Evolutionary conservation across 176 grass and related monocot species (phyloP), one percentile per base, ranked within the genome.

Genomic region (Aegilops speltoides): DNA sequence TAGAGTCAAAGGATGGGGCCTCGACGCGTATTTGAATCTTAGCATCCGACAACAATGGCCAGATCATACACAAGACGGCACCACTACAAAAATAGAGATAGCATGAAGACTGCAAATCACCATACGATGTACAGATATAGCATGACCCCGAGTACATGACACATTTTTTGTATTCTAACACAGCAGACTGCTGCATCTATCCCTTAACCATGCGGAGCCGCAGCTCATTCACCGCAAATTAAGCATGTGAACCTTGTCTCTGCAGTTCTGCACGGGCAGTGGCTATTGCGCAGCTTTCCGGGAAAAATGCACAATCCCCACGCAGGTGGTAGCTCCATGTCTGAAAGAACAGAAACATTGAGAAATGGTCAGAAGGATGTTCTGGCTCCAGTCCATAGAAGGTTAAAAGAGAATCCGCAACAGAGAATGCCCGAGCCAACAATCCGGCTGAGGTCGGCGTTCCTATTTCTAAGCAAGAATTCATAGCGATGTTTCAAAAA

Each of bases 241-340:
- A 71, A 67, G 32, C 34, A 1, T 10, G 3, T n/a, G 48, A 85
- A 81, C 31, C 59, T 38, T 7, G 24, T 12, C 8, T 32, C 33
- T 24, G 41, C 22, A 48, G 54, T 52, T 50, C 25, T 33, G 63
- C 43, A 54, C 28, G 45, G 28, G 43, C 13, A 24, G 45, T 50
- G 64, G 12, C 65, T 70, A 8, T 33, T 56, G 31, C 3, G 65
- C 48, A 50, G 45, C 20, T 71, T 61, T 77, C 78, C 52, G n/a
- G 3, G 22, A 6, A 33, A 57, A 32, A 43, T 19, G 24, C 33
- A 28, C 6, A 73, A 43, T 40, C 69, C 31, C 69, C 31, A 41
- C n/a, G 13, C 10, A 29, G 37, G 25, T 76, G 66, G 66, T 79
- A 75, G 23, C 54, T 83, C 48, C 84, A 90, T 31, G 13, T 64